These are phyloP conservation scores for Fraxinus pennsylvanica DNA, from an alignment of 257 asterid genomes.

Conservation along the genomic window DNA sequence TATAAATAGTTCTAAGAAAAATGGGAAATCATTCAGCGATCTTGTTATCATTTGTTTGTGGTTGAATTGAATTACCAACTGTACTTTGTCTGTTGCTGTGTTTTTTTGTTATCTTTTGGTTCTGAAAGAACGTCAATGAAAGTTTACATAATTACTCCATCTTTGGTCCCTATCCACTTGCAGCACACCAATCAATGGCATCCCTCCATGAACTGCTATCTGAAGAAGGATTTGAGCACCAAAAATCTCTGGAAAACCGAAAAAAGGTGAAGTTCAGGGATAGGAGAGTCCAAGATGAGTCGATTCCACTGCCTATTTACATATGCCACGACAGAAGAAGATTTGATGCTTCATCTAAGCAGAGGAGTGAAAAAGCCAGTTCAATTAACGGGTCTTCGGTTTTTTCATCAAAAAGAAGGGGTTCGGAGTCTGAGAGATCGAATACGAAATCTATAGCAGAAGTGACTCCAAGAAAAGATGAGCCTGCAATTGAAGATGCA, in stretches of 20 bases:
- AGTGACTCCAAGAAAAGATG: conserved; percentile 37
- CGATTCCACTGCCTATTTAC: conserved; percentile 59
- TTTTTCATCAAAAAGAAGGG: conserved; percentile 37
- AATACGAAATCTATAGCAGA: conserved; percentile 22
- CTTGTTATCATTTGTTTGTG: conserved; percentile 35
- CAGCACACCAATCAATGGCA: conserved; percentile 40
- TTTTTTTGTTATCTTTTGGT: conserved; percentile 24
- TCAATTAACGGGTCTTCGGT: conserved; percentile 40
- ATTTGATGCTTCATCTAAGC: conserved; percentile 41
- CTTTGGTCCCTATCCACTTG: conserved; percentile 31
- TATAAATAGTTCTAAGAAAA: not conserved
- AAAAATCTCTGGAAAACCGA: conserved; percentile 29
- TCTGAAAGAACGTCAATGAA: conserved; percentile 41
- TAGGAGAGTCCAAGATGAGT: conserved; percentile 34
- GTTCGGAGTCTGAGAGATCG: conserved; percentile 45
- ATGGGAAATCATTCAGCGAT: conserved; percentile 25
- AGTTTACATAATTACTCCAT: conserved; percentile 24
- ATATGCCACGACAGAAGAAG: conserved; percentile 68
- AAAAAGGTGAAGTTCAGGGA: conserved; percentile 60
- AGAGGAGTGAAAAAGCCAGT: conserved; percentile 33
- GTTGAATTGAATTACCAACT: conserved; percentile 27
- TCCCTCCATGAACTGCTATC: conserved; percentile 69
- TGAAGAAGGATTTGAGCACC: conserved; percentile 55
- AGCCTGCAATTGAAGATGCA: conserved; percentile 63
- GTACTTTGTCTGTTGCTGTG: conserved; percentile 36